Evolutionary conservation across 129 eudicot species (phyloP), one percentile per base, ranked within the genome.

Genomic region (Deinandra increscens): DNA sequence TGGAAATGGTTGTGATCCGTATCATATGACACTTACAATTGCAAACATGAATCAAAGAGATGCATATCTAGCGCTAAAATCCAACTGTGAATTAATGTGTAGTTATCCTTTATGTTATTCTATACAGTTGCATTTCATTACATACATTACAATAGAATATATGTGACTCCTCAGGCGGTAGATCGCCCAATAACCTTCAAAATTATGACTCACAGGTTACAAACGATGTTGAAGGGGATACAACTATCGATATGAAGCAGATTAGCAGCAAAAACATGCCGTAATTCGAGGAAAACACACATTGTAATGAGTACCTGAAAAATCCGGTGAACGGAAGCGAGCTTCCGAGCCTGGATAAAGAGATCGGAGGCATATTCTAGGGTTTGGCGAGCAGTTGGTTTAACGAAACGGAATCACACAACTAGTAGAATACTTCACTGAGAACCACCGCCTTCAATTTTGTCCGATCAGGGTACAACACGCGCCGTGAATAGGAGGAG

Each of bases 241-340:
- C 13, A 34, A 23, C 14, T 3, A 26, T 66, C 26, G 29, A 23
- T 3, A 4, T 45, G 7, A 11, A 51, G 7, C 13, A 65, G 14
- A 14, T 65, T 53, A 3, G 29, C 64, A 37, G 34, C 64, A 19
- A 13, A 6, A 48, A 6, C 7, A 36, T 15, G n/a, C 29, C 19
- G 7, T 34, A 38, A 17, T 22, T 43, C 6, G 18, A 66, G 6
- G 9, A 59, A 41, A 59, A 29, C 48, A 72, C 45, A 61, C 17
- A 62, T n/a, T 15, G 43, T 9, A 36, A 11, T 4, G 61, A 23
- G 34, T 62, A 87, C 95, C 95, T 88, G 84, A 88, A 65, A n/a
- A 82, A 31, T 34, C 80, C 49, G 34, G 91, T 78, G 45, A 88
- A 84, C 0, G 95, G 95, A 38, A 81, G 59, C 22, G 86, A 81